Evolutionary conservation across 2,329 filamentous ascomycete genomes (phyloP).

Genomic region (Berkeleyomyces rouxiae): DNA sequence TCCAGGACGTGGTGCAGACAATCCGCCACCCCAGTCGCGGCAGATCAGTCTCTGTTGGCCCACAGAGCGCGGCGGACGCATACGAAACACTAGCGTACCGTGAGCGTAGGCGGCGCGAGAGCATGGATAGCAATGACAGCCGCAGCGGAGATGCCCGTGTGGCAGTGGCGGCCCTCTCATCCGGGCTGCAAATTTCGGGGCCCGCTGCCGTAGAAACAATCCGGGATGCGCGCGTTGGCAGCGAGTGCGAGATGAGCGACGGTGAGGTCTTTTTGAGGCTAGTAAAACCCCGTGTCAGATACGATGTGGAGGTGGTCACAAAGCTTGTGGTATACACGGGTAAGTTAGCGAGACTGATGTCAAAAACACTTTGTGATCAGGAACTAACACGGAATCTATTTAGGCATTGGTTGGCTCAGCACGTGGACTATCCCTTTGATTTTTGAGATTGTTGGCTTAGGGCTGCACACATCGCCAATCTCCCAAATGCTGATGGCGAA

Average conservation of each 20-base stretch:
- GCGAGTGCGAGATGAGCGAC: constrained; percentile 41
- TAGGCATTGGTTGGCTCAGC: constrained; percentile 70
- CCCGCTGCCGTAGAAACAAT: constrained; percentile 15
- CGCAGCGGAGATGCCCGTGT: constrained; percentile 24
- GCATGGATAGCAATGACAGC: constrained; percentile 35
- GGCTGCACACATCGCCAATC: constrained; percentile 19
- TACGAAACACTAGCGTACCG: constrained; percentile 91
- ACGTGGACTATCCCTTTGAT: constrained; percentile 58
- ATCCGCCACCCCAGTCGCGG: constrained; percentile 62
- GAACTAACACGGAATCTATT: neutral
- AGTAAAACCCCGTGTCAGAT: constrained; percentile 74
- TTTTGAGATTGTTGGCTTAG: constrained; percentile 45
- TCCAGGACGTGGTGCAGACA: constrained; percentile 65
- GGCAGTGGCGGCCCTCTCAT: neutral
- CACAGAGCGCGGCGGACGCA: constrained; percentile 88
- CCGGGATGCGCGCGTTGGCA: constrained; percentile 20
- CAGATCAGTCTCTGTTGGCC: constrained; percentile 75
- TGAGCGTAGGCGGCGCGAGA: constrained; percentile 43
- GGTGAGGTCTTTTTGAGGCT: constrained; percentile 71
- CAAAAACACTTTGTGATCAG: constrained; percentile 2
- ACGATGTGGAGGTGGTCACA: constrained; percentile 97
- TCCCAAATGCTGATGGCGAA: neutral
- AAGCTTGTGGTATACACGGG: constrained; percentile 91
- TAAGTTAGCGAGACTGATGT: constrained; percentile 25
- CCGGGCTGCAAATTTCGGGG: neutral